Evolutionary conservation across 208 protist species (phyloP).

Genomic region (Leishmania gerbilli): DNA sequence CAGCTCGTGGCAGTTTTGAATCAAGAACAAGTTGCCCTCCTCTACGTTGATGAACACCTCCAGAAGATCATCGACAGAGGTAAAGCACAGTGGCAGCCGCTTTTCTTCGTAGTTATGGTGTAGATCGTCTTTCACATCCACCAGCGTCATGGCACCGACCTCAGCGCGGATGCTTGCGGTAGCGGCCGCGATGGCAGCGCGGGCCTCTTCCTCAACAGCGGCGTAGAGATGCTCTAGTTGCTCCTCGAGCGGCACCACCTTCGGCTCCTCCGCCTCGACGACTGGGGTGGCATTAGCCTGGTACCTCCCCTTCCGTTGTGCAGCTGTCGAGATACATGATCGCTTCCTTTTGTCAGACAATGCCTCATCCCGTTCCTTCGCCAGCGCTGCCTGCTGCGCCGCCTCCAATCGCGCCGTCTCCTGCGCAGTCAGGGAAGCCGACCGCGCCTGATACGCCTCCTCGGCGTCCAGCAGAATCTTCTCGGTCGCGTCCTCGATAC

Average conservation of each 20-base stretch:
- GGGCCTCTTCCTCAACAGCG: slow-evolving; percentile 53
- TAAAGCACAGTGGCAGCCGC: slow-evolving; percentile 93
- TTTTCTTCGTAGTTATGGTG: slow-evolving; percentile 70
- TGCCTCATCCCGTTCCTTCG: not conserved
- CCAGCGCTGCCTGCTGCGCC: not conserved
- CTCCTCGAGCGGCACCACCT: slow-evolving; percentile 52
- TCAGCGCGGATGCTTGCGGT: slow-evolving; percentile 46
- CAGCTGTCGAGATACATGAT: not conserved
- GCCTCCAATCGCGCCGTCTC: slow-evolving; percentile 19
- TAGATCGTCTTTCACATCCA: slow-evolving; percentile 57
- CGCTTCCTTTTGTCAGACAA: slow-evolving; percentile 1
- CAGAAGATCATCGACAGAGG: slow-evolving; percentile 90
- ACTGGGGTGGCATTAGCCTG: not conserved
- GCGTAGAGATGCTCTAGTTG: slow-evolving; percentile 60
- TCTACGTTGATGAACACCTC: slow-evolving; percentile 96
- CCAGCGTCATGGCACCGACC: slow-evolving; percentile 54
- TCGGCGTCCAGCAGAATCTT: slow-evolving; percentile 68
- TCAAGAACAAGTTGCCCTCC: slow-evolving; percentile 96
- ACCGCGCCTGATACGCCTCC: slow-evolving; percentile 39
- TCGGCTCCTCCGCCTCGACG: slow-evolving; percentile 24
- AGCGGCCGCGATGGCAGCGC: slow-evolving; percentile 40
- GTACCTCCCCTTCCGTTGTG: not conserved
- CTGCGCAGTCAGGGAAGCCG: slow-evolving; percentile 23
- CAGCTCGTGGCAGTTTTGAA: slow-evolving; percentile 95
- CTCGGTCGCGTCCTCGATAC: slow-evolving; percentile 60